These are phyloP conservation scores for Halteria grandinella DNA, from an alignment of 73 alveolate genomes.

Conservation along the genomic window DNA sequence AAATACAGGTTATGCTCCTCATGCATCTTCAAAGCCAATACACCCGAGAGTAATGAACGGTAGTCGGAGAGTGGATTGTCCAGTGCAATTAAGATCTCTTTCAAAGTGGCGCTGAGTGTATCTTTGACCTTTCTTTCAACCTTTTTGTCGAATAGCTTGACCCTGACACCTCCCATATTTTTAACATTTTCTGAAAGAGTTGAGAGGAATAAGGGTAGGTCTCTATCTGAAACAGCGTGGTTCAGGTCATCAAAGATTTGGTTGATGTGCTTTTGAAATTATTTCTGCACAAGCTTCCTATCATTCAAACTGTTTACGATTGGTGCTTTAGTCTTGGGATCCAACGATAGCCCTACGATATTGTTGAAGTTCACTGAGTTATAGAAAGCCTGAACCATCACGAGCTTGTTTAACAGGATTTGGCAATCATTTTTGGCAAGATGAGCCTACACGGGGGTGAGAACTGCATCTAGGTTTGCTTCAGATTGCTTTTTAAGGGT, in stretches of 20 bases:
- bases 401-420: slow-evolving; percentile 30
- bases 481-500: slow-evolving; percentile 27
- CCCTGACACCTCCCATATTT: slow-evolving; percentile 62
- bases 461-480: slow-evolving; percentile 12
- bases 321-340: slow-evolving; percentile 3
- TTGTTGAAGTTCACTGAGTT: slow-evolving; percentile 47
- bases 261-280: slow-evolving; percentile 49
- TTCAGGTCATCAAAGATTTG: slow-evolving; percentile 29
- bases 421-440: slow-evolving; percentile 38
- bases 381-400: slow-evolving; percentile 47
- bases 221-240: neutral
- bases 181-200: slow-evolving; percentile 36
- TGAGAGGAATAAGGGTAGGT: slow-evolving; percentile 41
- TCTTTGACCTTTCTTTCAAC: slow-evolving; percentile 37
- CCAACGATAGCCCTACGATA: slow-evolving; percentile 32
- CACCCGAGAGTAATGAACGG: neutral
- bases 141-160: slow-evolving; percentile 48
- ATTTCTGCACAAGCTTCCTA: slow-evolving; percentile 24
- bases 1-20: no score
- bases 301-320: slow-evolving; percentile 22
- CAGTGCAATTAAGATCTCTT: slow-evolving; percentile 6
- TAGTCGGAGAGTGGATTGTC: slow-evolving; percentile 39
- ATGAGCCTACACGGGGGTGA: slow-evolving; percentile 46
- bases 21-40: no score
- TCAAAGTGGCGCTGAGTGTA: neutral